phyloP scores from a whole-genome alignment of 2,329 filamentous ascomycete genomes.

The Colletotrichum sojae region DNA sequence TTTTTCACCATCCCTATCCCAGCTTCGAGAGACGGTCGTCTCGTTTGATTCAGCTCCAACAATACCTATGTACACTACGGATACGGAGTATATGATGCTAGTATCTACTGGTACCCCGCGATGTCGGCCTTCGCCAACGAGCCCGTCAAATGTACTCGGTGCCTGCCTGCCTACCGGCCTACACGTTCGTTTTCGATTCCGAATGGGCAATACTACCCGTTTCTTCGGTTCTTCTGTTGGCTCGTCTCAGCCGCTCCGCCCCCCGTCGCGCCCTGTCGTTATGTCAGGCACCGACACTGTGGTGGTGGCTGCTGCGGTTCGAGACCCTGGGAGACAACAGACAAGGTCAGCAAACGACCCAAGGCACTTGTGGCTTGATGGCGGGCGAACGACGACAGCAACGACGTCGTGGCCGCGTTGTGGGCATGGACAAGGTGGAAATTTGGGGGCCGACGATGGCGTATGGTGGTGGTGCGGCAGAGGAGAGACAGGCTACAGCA shows the following conservation, averaged over 20 bases:
- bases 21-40: neutral
- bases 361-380: conserved; percentile 35
- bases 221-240: conserved; percentile 4
- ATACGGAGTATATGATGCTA: no score
- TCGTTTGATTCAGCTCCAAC: no score
- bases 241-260: conserved; percentile 16
- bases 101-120: conserved; percentile 1
- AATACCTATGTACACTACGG: no score
- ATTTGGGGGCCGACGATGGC: conserved; percentile 5
- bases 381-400: conserved; percentile 9
- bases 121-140: neutral
- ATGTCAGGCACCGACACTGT: conserved; percentile 33
- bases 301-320: conserved; percentile 21
- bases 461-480: conserved; percentile 30
- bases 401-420: conserved; percentile 18
- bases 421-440: neutral
- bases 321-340: conserved; percentile 27
- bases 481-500: conserved; percentile 14
- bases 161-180: conserved; percentile 5
- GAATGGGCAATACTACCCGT: neutral
- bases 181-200: conserved; percentile 12
- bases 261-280: conserved; percentile 27
- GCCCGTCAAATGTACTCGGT: no score
- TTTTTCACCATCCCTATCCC: neutral
- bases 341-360: conserved; percentile 9